phyloP scores from a whole-genome alignment of 2,329 filamentous ascomycete species.

The Cytospora leucostoma region DNA sequence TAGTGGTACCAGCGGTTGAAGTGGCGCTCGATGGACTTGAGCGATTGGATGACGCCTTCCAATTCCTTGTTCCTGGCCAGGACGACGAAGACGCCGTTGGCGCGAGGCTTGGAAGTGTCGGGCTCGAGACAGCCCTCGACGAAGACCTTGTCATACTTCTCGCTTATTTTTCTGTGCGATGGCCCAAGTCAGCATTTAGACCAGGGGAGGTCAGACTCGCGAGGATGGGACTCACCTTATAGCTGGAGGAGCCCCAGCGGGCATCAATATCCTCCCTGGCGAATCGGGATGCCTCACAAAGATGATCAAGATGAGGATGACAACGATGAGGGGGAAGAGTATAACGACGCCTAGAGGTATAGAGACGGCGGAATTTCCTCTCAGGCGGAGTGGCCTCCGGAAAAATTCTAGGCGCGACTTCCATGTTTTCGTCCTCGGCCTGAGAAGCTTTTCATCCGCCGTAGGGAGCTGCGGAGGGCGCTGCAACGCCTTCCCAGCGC shows the following conservation, averaged over 20 bases:
- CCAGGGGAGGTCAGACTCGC: not conserved
- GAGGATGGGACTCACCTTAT: conserved; percentile 69
- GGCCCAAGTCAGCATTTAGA: not conserved
- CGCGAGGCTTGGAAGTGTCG: conserved; percentile 75
- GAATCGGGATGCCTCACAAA: conserved; percentile 87
- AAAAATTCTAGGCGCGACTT: conserved; percentile 73
- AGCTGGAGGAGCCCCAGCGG: conserved; percentile 81
- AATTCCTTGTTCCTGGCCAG: conserved; percentile 95
- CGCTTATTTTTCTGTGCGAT: conserved; percentile 80
- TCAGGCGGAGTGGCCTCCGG: conserved; percentile 80
- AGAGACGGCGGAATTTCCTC: conserved; percentile 88
- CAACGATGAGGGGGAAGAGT: conserved; percentile 86
- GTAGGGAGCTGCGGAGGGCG: conserved; percentile 49
- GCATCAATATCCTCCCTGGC: conserved; percentile 80
- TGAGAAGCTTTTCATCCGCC: conserved; percentile 49
- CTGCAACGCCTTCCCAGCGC: conserved; percentile 53
- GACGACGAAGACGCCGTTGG: conserved; percentile 94
- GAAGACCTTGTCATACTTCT: conserved; percentile 96
- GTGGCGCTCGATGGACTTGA: conserved; percentile 97
- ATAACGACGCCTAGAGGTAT: conserved; percentile 91
- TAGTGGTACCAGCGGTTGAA: conserved; percentile 99
- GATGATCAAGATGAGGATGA: conserved; percentile 86
- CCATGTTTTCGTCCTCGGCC: conserved; percentile 29
- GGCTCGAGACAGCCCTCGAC: conserved; percentile 84
- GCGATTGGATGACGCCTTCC: conserved; percentile 91